Conservation (phyloP, 495 filamentous ascomycete species). For the Pseudoneurospora amorphoporcata region DNA sequence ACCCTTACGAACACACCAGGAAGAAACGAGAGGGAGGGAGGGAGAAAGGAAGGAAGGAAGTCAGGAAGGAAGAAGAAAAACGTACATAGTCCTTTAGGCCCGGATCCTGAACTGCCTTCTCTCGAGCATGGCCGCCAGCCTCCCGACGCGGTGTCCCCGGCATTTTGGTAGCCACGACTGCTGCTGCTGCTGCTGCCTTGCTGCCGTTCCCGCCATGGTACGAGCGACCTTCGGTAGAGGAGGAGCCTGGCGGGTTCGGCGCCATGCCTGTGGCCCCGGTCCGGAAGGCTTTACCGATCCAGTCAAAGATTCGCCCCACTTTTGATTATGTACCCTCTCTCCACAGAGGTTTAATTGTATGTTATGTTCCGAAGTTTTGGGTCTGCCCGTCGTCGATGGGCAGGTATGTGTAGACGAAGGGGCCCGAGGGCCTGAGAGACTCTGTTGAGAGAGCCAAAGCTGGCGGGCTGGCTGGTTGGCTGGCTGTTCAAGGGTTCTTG, state of each 20-base stretch:
- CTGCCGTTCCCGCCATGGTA: conserved; percentile 22
- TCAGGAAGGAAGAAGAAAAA: conserved; percentile 10
- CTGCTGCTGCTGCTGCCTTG: neutral
- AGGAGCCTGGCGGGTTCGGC: conserved; percentile 4
- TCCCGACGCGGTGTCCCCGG: conserved; percentile 27
- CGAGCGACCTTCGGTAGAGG: conserved; percentile 9
- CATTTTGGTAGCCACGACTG: conserved; percentile 16
- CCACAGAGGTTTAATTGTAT: neutral
- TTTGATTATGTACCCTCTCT: neutral
- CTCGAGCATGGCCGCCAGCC: conserved; percentile 15
- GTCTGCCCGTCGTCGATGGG: neutral
- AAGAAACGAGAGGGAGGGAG: neutral
- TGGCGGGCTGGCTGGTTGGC: neutral
- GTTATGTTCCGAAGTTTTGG: neutral
- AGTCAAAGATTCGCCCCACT: neutral
- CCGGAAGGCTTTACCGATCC: neutral
- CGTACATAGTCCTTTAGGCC: conserved; percentile 45
- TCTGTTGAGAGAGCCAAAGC: neutral
- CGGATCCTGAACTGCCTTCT: conserved; percentile 32
- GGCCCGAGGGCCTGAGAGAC: neutral
- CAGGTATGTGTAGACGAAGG: neutral
- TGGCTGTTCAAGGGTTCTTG: neutral
- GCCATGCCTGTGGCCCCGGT: conserved; percentile 5
- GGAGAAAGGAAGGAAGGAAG: neutral
- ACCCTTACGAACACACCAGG: neutral